A percentile compares a stretch with the other conserved stretches of the same genome.
Conservation (phyloP, 176 grass and related monocot species). For the Carex littledalei region DNA sequence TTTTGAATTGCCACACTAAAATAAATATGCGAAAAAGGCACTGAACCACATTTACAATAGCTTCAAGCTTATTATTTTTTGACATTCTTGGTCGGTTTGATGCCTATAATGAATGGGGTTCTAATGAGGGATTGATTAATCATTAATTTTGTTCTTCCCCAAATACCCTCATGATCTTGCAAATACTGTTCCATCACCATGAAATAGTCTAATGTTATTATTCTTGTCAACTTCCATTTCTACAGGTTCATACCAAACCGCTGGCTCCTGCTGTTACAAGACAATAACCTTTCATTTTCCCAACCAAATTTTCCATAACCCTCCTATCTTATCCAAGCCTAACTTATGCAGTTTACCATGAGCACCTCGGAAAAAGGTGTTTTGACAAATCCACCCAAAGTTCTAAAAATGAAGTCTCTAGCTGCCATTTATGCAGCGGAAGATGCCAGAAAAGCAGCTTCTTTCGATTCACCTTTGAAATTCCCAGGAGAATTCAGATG, state of each 20-base stretch:
- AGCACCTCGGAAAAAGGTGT: neutral
- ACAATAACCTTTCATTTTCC: neutral
- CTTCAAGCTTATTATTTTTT: neutral
- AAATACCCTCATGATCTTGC: neutral
- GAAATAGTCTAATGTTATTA: neutral
- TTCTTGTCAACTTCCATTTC: neutral
- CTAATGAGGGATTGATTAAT: neutral
- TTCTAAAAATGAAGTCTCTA: neutral
- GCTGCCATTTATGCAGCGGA: slow-evolving; percentile 8
- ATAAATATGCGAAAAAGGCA: neutral
- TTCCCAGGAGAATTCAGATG: neutral
- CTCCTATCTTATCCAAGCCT: neutral
- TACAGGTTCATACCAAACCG: neutral
- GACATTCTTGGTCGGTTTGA: neutral
- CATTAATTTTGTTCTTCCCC: neutral
- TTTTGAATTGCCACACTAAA: neutral
- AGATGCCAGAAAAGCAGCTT: slow-evolving; percentile 5
- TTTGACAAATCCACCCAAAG: slow-evolving; percentile 2
- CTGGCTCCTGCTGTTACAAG: neutral
- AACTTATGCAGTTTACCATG: neutral
- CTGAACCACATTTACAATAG: neutral
- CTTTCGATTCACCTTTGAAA: neutral
- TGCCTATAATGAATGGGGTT: neutral
- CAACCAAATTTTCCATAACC: neutral
- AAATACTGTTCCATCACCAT: neutral